Conservation (phyloP, 2,329 filamentous ascomycete genomes). For the Alternaria rosae region DNA sequence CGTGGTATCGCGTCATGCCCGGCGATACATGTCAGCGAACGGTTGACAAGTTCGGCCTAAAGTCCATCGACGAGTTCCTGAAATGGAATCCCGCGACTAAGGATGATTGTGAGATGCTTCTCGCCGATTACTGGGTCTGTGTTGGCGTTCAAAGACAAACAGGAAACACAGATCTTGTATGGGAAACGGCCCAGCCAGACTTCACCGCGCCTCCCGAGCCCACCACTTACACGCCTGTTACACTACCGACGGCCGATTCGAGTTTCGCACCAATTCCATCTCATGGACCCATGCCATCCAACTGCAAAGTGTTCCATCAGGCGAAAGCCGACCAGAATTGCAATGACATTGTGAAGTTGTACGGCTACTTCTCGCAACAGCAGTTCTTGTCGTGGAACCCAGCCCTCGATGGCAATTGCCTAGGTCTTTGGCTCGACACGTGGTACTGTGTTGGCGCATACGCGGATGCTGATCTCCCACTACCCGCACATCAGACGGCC, state of each 20-base stretch:
- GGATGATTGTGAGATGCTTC: constrained; percentile 1
- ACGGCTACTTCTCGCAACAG: constrained; percentile 4
- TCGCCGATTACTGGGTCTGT: background rate
- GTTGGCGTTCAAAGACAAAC: background rate
- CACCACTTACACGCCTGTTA: background rate
- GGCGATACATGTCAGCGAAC: constrained; percentile 1
- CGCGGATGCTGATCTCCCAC: background rate
- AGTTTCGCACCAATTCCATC: background rate
- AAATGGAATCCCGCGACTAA: background rate
- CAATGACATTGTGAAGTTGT: background rate
- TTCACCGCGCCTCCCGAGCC: constrained; percentile 2
- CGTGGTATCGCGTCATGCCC: background rate
- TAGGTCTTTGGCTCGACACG: constrained; percentile 1
- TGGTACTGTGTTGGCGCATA: constrained; percentile 5
- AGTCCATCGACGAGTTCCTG: background rate
- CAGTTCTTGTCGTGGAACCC: constrained; percentile 2
- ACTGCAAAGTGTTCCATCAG: background rate
- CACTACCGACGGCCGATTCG: background rate
- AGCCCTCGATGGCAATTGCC: background rate
- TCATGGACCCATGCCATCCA: background rate
- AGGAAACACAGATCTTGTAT: background rate
- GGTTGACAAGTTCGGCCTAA: background rate
- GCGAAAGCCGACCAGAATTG: background rate
- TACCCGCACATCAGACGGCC: background rate
- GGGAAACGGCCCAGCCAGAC: background rate